Evolutionary conservation across 768 basidiomycete genomes (phyloP), one percentile per base, ranked within the genome.

Genomic region (Holtermannia corniformis): DNA sequence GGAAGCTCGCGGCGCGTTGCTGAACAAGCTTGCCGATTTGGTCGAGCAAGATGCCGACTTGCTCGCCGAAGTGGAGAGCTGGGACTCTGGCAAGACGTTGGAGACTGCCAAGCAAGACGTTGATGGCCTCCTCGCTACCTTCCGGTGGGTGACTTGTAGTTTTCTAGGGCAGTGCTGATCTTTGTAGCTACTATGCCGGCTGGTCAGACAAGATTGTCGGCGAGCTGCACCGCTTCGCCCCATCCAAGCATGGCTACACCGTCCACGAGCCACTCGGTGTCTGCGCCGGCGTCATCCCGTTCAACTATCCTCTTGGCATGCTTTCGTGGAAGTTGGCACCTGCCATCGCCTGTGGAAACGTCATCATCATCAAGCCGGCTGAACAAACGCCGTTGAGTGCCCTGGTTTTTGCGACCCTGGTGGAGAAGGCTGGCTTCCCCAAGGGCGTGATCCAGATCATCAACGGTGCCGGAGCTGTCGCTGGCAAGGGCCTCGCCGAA

Each of bases 151-250:
- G 7, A 11, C 2, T 11, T 7, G 49, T 16, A 24, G 3, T 1
- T 22, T 2, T 22, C 41, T 10, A 2, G 2, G 1, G 1, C 13
- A 3, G 23, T 12, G 23, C 5, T 23, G 23, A 13, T 32, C 16
- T 27, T n/a, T n/a, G 16, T 37, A 0, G 84, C 19, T 91, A 89
- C 74, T 92, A 83, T 62, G 85, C 81, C 40, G 89, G 88, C 19
- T 87, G 84, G 85, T 85, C 87, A 16, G 88, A 89, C 75, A 90
- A 90, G 74, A 72, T 85, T 47, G 74, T 77, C 2, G 86, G 54
- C 16, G 25, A 50, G 23, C 22, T 27, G 24, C 37, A 27, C 21
- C 40, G 43, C 20, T 19, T 50, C 23, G 54, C 41, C 3, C 37
- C 25, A 13, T 42, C 44, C 47, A 55, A 55, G 47, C 41, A 41